phyloP scores from a whole-genome alignment of 164 flowering plant species.

The Cinnamomum chago region DNA sequence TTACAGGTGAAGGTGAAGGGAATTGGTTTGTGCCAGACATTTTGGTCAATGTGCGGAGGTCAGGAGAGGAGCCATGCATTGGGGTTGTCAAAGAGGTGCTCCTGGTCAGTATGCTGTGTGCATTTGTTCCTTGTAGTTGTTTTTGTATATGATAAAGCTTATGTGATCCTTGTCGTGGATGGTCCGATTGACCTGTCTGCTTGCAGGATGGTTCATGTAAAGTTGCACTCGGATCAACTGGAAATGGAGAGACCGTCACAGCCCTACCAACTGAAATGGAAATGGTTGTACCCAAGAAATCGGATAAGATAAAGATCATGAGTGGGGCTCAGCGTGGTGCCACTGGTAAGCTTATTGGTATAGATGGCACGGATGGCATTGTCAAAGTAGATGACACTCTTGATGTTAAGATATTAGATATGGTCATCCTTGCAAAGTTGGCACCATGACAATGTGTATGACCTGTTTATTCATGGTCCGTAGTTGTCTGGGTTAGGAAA shows the following conservation, averaged over 20 bases:
- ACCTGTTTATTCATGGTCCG: background rate
- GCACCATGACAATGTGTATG: constrained; percentile 22
- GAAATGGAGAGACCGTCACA: constrained; percentile 58
- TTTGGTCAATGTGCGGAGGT: constrained; percentile 62
- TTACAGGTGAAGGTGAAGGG: constrained; percentile 77
- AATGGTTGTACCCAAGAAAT: constrained; percentile 65
- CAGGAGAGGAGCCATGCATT: constrained; percentile 56
- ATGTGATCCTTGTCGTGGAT: no score
- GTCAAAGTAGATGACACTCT: constrained; percentile 85
- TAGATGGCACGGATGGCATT: constrained; percentile 91
- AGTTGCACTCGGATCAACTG: constrained; percentile 66
- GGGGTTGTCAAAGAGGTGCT: constrained; percentile 80
- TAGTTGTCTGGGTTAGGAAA: no score
- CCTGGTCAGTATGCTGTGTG: constrained; percentile 43
- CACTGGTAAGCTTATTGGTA: constrained; percentile 88
- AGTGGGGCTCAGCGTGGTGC: constrained; percentile 81
- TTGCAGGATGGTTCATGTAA: constrained; percentile 85
- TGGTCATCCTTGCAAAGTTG: constrained; percentile 70
- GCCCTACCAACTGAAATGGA: constrained; percentile 65
- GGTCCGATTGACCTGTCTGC: background rate
- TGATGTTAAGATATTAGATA: constrained; percentile 90
- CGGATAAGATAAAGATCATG: constrained; percentile 82
- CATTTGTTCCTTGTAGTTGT: background rate
- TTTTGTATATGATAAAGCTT: background rate
- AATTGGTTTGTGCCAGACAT: constrained; percentile 79